Evolutionary conservation across 306 rosid genomes (phyloP).

Genomic region (Amphicarpaea edgeworthii): DNA sequence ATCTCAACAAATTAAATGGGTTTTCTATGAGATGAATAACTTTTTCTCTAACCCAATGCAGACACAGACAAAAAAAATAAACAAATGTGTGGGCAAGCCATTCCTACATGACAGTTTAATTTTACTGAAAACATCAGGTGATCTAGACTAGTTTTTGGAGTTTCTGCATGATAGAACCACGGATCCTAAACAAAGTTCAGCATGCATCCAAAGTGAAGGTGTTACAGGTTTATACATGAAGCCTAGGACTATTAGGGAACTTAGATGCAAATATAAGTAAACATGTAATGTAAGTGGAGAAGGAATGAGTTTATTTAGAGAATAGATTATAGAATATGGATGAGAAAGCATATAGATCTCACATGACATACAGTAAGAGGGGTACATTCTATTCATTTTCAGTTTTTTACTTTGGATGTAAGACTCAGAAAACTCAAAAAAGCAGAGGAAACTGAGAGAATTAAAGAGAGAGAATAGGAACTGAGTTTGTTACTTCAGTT

Average conservation of each 20-base stretch:
- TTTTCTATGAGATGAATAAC: not conserved
- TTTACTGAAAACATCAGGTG: not conserved
- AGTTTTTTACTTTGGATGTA: not conserved
- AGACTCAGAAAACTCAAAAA: too few relatives aligned
- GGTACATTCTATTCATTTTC: conserved; percentile 17
- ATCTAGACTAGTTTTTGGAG: not conserved
- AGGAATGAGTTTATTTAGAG: conserved; percentile 19
- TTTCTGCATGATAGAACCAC: not conserved
- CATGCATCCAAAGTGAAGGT: not conserved
- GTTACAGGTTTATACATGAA: conserved; percentile 5
- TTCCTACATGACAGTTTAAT: not conserved
- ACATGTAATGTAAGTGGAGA: not conserved
- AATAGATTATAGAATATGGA: not conserved
- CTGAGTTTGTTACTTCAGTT: too few relatives aligned
- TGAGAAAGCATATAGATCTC: not conserved
- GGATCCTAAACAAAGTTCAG: conserved; percentile 4
- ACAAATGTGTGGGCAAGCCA: not conserved
- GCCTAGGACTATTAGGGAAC: not conserved
- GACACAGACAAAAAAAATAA: not conserved
- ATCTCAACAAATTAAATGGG: not conserved
- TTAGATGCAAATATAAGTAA: conserved; percentile 3
- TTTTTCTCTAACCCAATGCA: not conserved
- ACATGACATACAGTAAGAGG: not conserved
- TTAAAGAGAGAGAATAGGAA: too few relatives aligned
- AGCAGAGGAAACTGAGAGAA: too few relatives aligned